Conservation (phyloP, 202 grass and related monocot species). For the Setaria italica region DNA sequence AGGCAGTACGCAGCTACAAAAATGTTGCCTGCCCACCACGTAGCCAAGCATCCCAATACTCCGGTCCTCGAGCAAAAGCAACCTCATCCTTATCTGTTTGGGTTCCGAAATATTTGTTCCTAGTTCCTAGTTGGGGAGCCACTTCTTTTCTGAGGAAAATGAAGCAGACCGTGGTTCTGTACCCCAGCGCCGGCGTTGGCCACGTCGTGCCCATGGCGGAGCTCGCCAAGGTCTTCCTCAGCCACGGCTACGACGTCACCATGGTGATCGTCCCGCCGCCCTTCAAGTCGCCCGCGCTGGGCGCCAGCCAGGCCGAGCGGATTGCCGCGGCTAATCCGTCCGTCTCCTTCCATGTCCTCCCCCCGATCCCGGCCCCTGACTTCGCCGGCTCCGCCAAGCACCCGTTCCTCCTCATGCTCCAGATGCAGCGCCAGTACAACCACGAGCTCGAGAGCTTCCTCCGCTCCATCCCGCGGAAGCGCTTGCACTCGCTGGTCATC, state of each 20-base stretch:
- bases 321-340: slow-evolving; percentile 46
- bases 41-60: background rate
- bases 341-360: slow-evolving; percentile 65
- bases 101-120: background rate
- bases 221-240: slow-evolving; percentile 48
- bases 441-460: slow-evolving; percentile 54
- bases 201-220: slow-evolving; percentile 50
- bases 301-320: slow-evolving; percentile 13
- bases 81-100: background rate
- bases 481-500: slow-evolving; percentile 53
- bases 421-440: slow-evolving; percentile 35
- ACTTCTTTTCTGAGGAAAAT: background rate
- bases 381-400: slow-evolving; percentile 23
- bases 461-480: slow-evolving; percentile 26
- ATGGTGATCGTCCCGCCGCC: slow-evolving; percentile 42
- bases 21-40: background rate
- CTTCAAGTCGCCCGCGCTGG: background rate
- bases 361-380: slow-evolving; percentile 4
- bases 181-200: slow-evolving; percentile 47
- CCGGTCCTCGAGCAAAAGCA: background rate
- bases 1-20: slow-evolving; percentile 20
- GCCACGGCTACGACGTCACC: slow-evolving; percentile 43
- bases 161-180: slow-evolving; percentile 50
- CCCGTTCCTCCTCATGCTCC: slow-evolving; percentile 35
- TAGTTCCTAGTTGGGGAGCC: background rate